Conservation (phyloP, 805 yeast genomes). For the Saccharomyces kudriavzevii region DNA sequence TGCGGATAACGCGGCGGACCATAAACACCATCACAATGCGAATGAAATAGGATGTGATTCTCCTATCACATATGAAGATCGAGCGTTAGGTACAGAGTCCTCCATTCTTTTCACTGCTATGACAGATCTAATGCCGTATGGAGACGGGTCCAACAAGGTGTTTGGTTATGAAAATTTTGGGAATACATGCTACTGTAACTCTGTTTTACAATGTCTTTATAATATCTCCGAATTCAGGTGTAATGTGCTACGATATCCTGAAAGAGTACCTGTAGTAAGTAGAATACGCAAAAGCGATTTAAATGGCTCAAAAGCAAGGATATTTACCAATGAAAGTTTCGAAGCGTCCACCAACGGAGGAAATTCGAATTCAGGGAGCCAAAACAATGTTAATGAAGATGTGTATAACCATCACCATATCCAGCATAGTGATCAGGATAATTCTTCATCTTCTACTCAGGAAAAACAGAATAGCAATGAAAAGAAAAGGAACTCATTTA, state of each 20-base stretch:
- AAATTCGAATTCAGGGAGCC: not conserved
- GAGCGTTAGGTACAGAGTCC: not conserved
- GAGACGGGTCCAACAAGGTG: slow-evolving; percentile 61
- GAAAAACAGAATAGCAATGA: slow-evolving; percentile 5
- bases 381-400: not conserved
- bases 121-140: slow-evolving; percentile 35
- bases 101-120: not conserved
- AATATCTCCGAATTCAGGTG: slow-evolving; percentile 63
- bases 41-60: not conserved
- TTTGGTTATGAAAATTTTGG: slow-evolving; percentile 83
- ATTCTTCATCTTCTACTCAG: not conserved
- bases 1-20: not conserved
- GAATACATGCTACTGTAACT: slow-evolving; percentile 90
- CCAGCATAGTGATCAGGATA: slow-evolving; percentile 1
- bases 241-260: slow-evolving; percentile 43
- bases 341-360: slow-evolving; percentile 2
- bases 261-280: slow-evolving; percentile 21
- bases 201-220: slow-evolving; percentile 81
- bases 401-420: not conserved
- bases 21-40: not conserved
- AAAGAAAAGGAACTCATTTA: slow-evolving; percentile 3
- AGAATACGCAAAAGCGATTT: slow-evolving; percentile 36
- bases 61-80: not conserved
- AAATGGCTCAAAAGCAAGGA: slow-evolving; percentile 34
- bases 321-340: slow-evolving; percentile 26